Evolutionary conservation across 106 monocot species (phyloP).

Genomic region (Alisma plantagoaquatica): DNA sequence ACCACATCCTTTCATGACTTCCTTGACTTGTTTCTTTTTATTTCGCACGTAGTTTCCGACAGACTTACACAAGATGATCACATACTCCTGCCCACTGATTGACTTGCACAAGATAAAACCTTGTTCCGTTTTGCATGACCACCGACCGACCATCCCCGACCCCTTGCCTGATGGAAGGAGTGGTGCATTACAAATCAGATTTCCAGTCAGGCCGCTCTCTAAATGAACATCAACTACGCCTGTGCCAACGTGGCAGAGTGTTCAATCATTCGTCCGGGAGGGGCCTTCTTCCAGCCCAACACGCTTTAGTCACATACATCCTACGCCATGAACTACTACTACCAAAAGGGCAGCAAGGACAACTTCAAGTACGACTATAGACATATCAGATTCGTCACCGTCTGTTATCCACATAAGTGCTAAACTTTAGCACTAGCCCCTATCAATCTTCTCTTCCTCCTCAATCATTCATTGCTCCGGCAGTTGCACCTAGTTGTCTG

Average conservation of each 20-base stretch:
- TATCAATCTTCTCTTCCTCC: too few species aligned
- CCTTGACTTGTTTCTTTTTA: too few species aligned
- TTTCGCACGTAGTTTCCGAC: too few species aligned
- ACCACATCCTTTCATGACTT: too few species aligned
- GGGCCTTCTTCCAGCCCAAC: conserved; percentile 55
- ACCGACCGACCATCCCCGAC: conserved; percentile 1
- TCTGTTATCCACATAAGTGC: conserved; percentile 55
- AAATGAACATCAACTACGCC: conserved; percentile 65
- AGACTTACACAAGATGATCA: too few species aligned
- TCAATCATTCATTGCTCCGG: too few species aligned
- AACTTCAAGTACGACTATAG: conserved; percentile 63
- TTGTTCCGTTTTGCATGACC: too few species aligned
- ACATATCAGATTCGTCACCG: conserved; percentile 30
- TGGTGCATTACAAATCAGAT: conserved; percentile 58
- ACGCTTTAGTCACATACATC: conserved; percentile 41
- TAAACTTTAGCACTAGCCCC: not conserved
- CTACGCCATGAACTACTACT: conserved; percentile 83
- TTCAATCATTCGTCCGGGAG: conserved; percentile 38
- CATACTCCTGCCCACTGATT: too few species aligned
- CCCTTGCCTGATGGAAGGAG: conserved; percentile 10
- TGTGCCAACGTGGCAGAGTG: conserved; percentile 58
- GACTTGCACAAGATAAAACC: too few species aligned
- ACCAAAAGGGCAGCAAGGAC: conserved; percentile 36
- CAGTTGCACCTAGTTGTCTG: too few species aligned
- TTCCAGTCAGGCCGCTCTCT: conserved; percentile 21